Percentiles rank a stretch among this genome's conserved stretches.
phyloP scores from a whole-genome alignment of 2,329 filamentous ascomycete genomes.

The Colletotrichum karsti region DNA sequence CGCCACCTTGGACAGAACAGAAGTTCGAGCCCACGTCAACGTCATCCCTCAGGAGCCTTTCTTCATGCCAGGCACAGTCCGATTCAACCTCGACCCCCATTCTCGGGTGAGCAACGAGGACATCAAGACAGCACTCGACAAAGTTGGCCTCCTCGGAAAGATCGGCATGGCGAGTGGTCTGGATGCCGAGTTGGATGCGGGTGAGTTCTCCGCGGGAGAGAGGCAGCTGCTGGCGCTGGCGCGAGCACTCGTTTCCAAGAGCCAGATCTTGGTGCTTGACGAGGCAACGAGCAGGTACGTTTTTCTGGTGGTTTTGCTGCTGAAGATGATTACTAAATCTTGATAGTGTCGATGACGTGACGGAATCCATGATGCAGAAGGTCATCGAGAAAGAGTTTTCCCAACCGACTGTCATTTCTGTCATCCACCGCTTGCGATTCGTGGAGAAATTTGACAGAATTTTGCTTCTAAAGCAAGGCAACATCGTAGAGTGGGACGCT shows the following conservation, averaged over 20 bases:
- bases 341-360: not conserved
- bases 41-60: conserved; percentile 61
- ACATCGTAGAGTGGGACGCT: not conserved
- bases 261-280: conserved; percentile 11
- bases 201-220: conserved; percentile 52
- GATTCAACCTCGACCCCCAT: conserved; percentile 57
- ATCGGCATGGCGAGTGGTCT: conserved; percentile 49
- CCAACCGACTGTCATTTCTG: not conserved
- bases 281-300: conserved; percentile 17
- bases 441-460: not conserved
- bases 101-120: conserved; percentile 45
- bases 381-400: conserved; percentile 1
- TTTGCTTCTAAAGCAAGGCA: not conserved
- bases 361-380: not conserved
- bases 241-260: conserved; percentile 48
- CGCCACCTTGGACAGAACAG: conserved; percentile 30
- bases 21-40: conserved; percentile 43
- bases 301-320: not conserved
- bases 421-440: conserved; percentile 4
- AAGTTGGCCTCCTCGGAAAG: conserved; percentile 53
- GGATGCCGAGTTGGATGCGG: conserved; percentile 39
- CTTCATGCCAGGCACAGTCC: conserved; percentile 55
- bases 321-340: not conserved
- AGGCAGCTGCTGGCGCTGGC: conserved; percentile 58
- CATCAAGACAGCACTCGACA: conserved; percentile 53